Percentiles rank a stretch among this genome's conserved stretches.
phyloP scores from a whole-genome alignment of 148 eudicot species.

The Suaeda aralocaspica region DNA sequence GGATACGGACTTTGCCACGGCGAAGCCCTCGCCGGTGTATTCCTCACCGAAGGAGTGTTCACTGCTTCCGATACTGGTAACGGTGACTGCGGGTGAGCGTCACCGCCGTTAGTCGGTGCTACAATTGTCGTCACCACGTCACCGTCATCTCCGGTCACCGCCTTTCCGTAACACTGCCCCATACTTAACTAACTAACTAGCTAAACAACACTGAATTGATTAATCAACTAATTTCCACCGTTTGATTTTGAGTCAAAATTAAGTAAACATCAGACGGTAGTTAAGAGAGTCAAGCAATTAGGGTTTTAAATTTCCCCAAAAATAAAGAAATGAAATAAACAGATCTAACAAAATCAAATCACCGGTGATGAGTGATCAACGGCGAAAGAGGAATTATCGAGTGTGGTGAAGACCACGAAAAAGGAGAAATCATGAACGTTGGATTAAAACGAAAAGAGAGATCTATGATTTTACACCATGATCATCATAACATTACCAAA shows the following conservation, averaged over 20 bases:
- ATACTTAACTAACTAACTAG: slow-evolving; percentile 11
- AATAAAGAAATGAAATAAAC: slow-evolving; percentile 8
- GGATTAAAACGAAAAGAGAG: slow-evolving; percentile 4
- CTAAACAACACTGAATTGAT: not conserved
- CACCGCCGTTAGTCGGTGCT: slow-evolving; percentile 10
- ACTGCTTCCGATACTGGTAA: slow-evolving; percentile 35
- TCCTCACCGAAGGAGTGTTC: slow-evolving; percentile 29
- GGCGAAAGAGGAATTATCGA: slow-evolving; percentile 11
- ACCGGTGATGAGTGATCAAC: slow-evolving; percentile 15
- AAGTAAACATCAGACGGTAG: slow-evolving; percentile 22
- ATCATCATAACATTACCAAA: not conserved
- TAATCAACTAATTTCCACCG: slow-evolving; percentile 18
- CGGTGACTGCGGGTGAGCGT: slow-evolving; percentile 42
- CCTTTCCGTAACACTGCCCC: slow-evolving; percentile 78
- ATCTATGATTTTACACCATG: slow-evolving; percentile 13
- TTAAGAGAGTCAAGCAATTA: not conserved
- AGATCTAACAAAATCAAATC: not conserved
- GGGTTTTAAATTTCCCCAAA: slow-evolving; percentile 18
- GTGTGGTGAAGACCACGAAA: slow-evolving; percentile 26
- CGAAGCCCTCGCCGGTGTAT: slow-evolving; percentile 43
- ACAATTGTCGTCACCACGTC: slow-evolving; percentile 13
- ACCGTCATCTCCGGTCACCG: slow-evolving; percentile 36
- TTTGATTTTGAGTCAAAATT: slow-evolving; percentile 22
- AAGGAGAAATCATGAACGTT: not conserved
- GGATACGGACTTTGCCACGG: slow-evolving; percentile 77